Evolutionary conservation across 129 eudicot genomes (phyloP).

Genomic region (Lactuca sativa): DNA sequence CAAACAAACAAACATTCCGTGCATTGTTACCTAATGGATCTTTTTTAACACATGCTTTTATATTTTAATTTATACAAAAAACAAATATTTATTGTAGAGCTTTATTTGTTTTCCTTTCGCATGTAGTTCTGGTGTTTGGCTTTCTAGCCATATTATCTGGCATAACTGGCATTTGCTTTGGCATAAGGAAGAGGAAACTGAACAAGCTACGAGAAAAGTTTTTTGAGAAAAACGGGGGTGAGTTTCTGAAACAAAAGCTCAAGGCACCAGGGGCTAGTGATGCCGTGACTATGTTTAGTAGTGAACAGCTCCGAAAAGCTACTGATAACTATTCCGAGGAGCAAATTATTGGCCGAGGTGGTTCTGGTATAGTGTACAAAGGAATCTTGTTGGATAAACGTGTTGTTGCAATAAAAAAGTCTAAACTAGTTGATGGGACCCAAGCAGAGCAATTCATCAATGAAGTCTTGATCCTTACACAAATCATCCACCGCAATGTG

Average conservation of each 20-base stretch:
- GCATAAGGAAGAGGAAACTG: neutral
- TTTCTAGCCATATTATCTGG: neutral
- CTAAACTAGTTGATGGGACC: conserved; percentile 41
- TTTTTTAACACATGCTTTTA: too few relatives aligned
- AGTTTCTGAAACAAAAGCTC: conserved; percentile 1
- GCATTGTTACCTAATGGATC: too few relatives aligned
- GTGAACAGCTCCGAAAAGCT: neutral
- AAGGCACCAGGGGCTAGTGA: neutral
- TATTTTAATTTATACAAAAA: too few relatives aligned
- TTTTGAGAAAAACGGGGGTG: neutral
- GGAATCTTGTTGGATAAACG: conserved; percentile 37
- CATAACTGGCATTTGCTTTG: neutral
- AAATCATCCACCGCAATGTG: conserved; percentile 32
- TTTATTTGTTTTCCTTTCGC: neutral
- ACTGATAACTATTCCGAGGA: neutral
- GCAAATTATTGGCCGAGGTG: neutral
- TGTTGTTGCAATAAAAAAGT: conserved; percentile 22
- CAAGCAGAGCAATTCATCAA: conserved; percentile 43
- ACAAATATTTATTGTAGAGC: too few relatives aligned
- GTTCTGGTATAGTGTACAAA: neutral
- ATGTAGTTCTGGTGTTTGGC: neutral
- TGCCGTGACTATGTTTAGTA: neutral
- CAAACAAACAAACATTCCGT: too few relatives aligned
- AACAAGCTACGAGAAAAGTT: neutral
- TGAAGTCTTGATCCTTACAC: conserved; percentile 26